These are phyloP conservation scores for Phytophthora tentaculata DNA, from an alignment of 352 stramenopile species.

Conservation along the genomic window DNA sequence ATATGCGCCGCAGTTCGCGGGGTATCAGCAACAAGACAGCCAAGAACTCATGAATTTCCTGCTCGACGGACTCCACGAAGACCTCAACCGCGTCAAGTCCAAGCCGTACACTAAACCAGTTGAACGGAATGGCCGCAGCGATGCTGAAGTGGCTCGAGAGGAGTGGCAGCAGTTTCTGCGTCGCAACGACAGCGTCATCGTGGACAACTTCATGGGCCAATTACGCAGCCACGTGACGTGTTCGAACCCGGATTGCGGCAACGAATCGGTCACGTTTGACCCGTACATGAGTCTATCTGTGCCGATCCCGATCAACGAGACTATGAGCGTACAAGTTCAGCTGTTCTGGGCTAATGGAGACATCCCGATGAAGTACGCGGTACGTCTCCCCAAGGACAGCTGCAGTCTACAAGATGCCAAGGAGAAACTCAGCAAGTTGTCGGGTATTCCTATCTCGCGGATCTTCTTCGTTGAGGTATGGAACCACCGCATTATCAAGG, in stretches of 20 bases:
- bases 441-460: conserved; percentile 45
- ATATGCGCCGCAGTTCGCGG: conserved; percentile 89
- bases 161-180: conserved; percentile 88
- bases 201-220: conserved; percentile 92
- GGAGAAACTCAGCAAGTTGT: conserved; percentile 58
- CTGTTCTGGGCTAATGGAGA: conserved; percentile 75
- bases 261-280: conserved; percentile 90
- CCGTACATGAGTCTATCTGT: conserved; percentile 91
- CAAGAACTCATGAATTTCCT: conserved; percentile 94
- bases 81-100: conserved; percentile 86
- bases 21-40: conserved; percentile 91
- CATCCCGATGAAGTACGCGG: conserved; percentile 80
- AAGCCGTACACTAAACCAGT: conserved; percentile 85
- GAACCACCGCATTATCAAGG: conserved; percentile 69
- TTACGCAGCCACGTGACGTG: conserved; percentile 90
- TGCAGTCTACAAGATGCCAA: conserved; percentile 66
- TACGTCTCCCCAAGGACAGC: conserved; percentile 56
- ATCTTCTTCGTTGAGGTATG: conserved; percentile 82
- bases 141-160: conserved; percentile 73
- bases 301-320: conserved; percentile 82
- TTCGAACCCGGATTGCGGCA: conserved; percentile 68
- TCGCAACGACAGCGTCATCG: conserved; percentile 93
- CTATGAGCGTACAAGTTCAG: conserved; percentile 58
- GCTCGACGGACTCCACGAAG: conserved; percentile 92
- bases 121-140: conserved; percentile 70